Evolutionary conservation across 805 yeast species (phyloP).

Genomic region (Kluyveromyces dobzhanskii): DNA sequence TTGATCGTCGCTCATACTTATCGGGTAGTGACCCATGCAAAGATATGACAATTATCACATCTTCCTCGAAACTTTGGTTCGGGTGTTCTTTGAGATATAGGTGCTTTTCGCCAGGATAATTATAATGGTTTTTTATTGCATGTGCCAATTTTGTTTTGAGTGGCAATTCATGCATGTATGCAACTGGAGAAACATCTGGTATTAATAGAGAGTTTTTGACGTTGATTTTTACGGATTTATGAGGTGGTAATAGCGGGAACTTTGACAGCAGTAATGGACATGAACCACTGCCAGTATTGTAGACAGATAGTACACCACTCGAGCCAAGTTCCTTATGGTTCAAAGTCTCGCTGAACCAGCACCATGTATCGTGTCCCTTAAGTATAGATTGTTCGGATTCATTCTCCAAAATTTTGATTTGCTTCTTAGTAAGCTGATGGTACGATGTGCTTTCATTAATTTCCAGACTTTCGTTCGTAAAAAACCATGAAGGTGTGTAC

Average conservation of each 20-base stretch:
- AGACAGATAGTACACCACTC: slow-evolving; percentile 22
- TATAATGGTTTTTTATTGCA: slow-evolving; percentile 31
- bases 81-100: slow-evolving; percentile 26
- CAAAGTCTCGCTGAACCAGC: slow-evolving; percentile 25
- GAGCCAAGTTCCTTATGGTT: slow-evolving; percentile 10
- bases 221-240: slow-evolving; percentile 16
- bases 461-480: slow-evolving; percentile 3
- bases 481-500: not conserved
- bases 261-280: slow-evolving; percentile 22
- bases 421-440: slow-evolving; percentile 21
- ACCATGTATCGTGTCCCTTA: slow-evolving; percentile 21
- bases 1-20: slow-evolving; percentile 22
- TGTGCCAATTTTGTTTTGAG: slow-evolving; percentile 28
- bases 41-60: slow-evolving; percentile 24
- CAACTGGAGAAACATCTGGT: slow-evolving; percentile 23
- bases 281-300: slow-evolving; percentile 22
- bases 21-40: slow-evolving; percentile 28
- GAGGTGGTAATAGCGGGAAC: slow-evolving; percentile 13
- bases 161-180: slow-evolving; percentile 27
- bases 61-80: slow-evolving; percentile 13
- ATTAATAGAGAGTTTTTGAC: slow-evolving; percentile 24
- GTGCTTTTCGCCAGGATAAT: slow-evolving; percentile 31
- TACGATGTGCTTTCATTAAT: slow-evolving; percentile 18
- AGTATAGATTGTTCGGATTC: slow-evolving; percentile 20
- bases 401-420: slow-evolving; percentile 17